Evolutionary conservation across 805 yeast species (phyloP).

Genomic region (Komagataella pseudopastoris): DNA sequence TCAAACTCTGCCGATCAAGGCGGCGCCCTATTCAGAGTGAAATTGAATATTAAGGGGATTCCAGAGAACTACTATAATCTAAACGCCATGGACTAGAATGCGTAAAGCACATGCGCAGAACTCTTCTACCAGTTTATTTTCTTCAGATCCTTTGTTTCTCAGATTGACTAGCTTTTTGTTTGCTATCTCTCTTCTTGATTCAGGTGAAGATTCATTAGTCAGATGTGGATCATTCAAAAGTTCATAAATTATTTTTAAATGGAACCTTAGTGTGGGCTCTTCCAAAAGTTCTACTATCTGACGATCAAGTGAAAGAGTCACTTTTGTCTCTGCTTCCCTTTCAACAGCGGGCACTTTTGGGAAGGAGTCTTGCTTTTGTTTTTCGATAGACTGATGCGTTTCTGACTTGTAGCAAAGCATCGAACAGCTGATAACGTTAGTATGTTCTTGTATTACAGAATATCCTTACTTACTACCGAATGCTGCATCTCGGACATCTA

Average conservation of each 20-base stretch:
- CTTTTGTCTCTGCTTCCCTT: constrained; percentile 13
- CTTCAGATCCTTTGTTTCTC: constrained; percentile 51
- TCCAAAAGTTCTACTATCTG: constrained; percentile 29
- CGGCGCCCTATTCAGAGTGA: constrained; percentile 41
- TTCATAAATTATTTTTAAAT: constrained; percentile 33
- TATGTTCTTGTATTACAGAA: not conserved
- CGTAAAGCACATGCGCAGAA: constrained; percentile 33
- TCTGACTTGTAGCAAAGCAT: constrained; percentile 44
- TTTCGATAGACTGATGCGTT: constrained; percentile 10
- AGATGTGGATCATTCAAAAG: constrained; percentile 32
- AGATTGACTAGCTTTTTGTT: constrained; percentile 46
- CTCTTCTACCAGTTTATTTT: constrained; percentile 58
- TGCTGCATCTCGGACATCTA: constrained; percentile 33
- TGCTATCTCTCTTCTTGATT: constrained; percentile 45
- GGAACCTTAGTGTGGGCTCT: constrained; percentile 42
- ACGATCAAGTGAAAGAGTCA: constrained; percentile 23
- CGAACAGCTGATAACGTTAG: constrained; percentile 31
- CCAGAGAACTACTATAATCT: constrained; percentile 12
- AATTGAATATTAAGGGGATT: constrained; percentile 22
- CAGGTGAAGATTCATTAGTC: constrained; percentile 35
- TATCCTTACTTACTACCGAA: constrained; percentile 19
- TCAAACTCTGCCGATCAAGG: constrained; percentile 32
- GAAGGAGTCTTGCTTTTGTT: constrained; percentile 1
- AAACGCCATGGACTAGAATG: constrained; percentile 11
- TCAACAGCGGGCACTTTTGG: not conserved